Percentiles rank a stretch among this genome's conserved stretches.
Evolutionary conservation across 2,329 filamentous ascomycete species (phyloP).

Genomic region (Iodosphaeria phyllophila): DNA sequence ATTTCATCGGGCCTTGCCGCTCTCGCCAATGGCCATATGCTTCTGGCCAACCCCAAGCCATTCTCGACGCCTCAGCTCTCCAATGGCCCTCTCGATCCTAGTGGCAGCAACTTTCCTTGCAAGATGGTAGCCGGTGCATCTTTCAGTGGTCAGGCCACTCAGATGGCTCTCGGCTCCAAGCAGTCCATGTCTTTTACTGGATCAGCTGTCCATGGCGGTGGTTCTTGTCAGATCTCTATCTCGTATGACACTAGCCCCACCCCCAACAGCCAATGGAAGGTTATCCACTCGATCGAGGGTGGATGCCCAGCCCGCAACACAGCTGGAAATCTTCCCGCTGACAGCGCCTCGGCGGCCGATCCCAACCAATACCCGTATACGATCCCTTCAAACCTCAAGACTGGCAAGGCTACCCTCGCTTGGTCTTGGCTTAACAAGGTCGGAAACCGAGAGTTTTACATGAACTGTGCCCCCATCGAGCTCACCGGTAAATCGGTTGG

Average conservation of each 20-base stretch:
- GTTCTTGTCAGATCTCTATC: slow-evolving; percentile 77
- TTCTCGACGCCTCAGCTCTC: slow-evolving; percentile 23
- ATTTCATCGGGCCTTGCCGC: slow-evolving; percentile 37
- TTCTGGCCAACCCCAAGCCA: slow-evolving; percentile 49
- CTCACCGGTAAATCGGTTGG: slow-evolving; percentile 38
- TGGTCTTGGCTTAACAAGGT: slow-evolving; percentile 94
- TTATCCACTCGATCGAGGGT: slow-evolving; percentile 74
- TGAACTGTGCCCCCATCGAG: slow-evolving; percentile 73
- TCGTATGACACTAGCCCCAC: slow-evolving; percentile 59
- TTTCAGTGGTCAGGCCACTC: slow-evolving; percentile 32
- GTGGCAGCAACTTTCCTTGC: slow-evolving; percentile 65
- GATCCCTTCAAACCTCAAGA: slow-evolving; percentile 51
- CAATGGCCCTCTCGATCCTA: slow-evolving; percentile 44
- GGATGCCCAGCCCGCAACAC: slow-evolving; percentile 54
- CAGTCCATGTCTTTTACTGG: slow-evolving; percentile 50
- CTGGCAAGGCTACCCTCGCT: slow-evolving; percentile 63
- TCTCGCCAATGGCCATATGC: slow-evolving; percentile 55
- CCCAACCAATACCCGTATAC: slow-evolving; percentile 47
- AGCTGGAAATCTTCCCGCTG: slow-evolving; percentile 34
- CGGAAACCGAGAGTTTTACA: slow-evolving; percentile 92
- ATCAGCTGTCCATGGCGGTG: slow-evolving; percentile 68
- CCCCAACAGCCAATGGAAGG: slow-evolving; percentile 56
- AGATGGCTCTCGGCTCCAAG: slow-evolving; percentile 42
- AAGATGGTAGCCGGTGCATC: slow-evolving; percentile 34
- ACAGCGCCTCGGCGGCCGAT: slow-evolving; percentile 20